Conservation (phyloP, 176 grass and related monocot species). For the Thalia dealbata region DNA sequence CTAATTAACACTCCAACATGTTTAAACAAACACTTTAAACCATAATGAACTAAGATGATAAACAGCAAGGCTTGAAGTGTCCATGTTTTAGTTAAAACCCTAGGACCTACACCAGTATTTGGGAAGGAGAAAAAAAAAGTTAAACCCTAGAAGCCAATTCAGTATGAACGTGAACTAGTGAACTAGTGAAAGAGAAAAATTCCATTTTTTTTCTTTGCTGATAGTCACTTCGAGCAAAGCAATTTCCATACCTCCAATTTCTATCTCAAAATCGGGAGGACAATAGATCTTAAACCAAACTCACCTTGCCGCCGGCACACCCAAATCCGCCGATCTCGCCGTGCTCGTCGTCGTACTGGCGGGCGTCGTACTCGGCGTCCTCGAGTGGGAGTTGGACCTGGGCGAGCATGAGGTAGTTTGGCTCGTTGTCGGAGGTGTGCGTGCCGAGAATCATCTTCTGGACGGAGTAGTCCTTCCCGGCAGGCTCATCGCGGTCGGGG, state of each 20-base stretch:
- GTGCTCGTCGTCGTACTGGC: constrained; percentile 80
- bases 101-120: too few species aligned
- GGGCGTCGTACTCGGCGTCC: constrained; percentile 67
- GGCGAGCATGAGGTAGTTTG: constrained; percentile 92
- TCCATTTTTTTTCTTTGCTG: neutral
- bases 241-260: neutral
- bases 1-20: neutral
- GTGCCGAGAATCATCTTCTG: constrained; percentile 93
- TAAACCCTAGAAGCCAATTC: too few species aligned
- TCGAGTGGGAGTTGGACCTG: constrained; percentile 78
- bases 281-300: neutral
- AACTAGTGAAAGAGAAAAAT: neutral
- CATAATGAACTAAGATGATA: neutral
- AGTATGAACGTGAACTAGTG: neutral
- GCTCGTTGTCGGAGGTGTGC: constrained; percentile 88
- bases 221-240: neutral
- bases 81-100: neutral
- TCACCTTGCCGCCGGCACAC: constrained; percentile 26
- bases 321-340: constrained; percentile 68
- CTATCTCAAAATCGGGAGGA: neutral
- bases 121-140: too few species aligned
- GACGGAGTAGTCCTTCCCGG: constrained; percentile 80
- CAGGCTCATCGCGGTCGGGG: constrained; percentile 62
- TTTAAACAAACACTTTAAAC: neutral
- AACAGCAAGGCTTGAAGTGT: neutral